Percentiles rank a stretch among this genome's conserved stretches.
Evolutionary conservation across 2,329 filamentous ascomycete species (phyloP).

Genomic region (Talaromyces albobiverticillius): DNA sequence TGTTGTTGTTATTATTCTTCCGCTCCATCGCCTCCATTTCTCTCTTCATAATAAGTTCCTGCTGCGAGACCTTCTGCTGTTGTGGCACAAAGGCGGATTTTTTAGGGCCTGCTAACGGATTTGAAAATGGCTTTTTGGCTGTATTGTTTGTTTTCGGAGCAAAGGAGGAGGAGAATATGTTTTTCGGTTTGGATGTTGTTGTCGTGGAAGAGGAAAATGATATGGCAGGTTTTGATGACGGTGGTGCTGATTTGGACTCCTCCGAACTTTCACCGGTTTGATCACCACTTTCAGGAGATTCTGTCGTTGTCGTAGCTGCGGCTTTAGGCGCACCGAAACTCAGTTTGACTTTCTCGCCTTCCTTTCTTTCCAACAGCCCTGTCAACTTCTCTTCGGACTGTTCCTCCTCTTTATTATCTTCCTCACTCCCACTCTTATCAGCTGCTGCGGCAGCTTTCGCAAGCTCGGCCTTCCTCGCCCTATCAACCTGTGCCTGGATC

Average conservation of each 20-base stretch:
- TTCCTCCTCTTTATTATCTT: conserved; percentile 54
- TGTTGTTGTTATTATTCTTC: conserved; percentile 46
- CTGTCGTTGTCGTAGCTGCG: conserved; percentile 21
- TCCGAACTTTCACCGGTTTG: not conserved
- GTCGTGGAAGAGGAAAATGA: not conserved
- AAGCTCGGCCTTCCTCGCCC: conserved; percentile 61
- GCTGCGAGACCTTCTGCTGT: conserved; percentile 83
- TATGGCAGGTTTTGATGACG: not conserved
- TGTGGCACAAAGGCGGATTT: conserved; percentile 58
- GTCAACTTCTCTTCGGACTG: conserved; percentile 41
- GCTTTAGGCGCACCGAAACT: conserved; percentile 53
- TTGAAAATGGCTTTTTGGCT: conserved; percentile 63
- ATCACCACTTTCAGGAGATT: not conserved
- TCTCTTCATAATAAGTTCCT: conserved; percentile 84
- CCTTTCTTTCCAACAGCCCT: conserved; percentile 51
- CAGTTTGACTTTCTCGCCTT: conserved; percentile 74
- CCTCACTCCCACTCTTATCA: conserved; percentile 29
- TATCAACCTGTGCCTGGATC: conserved; percentile 78
- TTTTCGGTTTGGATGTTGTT: conserved; percentile 10
- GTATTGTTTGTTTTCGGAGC: conserved; percentile 65
- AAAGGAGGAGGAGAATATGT: conserved; percentile 5
- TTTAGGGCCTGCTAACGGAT: conserved; percentile 62
- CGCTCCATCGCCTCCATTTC: conserved; percentile 62
- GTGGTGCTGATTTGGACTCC: not conserved
- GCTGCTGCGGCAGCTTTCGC: conserved; percentile 6